phyloP scores from a whole-genome alignment of 1,284 basidiomycete genomes.

The Cryptococcus sp. region DNA sequence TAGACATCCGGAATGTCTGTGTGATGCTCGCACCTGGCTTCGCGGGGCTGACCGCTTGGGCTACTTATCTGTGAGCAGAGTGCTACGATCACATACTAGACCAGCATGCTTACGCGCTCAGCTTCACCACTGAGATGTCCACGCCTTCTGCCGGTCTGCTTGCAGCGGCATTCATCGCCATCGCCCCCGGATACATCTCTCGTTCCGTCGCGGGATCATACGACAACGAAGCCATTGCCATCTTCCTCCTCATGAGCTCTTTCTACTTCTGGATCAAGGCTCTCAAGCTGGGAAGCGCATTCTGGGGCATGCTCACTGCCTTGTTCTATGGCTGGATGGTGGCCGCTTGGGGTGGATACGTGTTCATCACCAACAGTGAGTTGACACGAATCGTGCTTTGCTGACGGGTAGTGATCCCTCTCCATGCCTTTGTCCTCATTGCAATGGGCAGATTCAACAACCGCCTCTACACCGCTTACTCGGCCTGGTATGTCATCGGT shows the following conservation, averaged over 20 bases:
- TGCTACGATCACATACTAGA: not conserved
- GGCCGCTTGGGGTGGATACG: conserved; percentile 99
- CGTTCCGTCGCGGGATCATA: conserved; percentile 98
- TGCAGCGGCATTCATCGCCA: conserved; percentile 98
- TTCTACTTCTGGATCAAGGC: conserved; percentile 99
- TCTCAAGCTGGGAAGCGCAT: conserved; percentile 87
- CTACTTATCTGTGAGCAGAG: conserved; percentile 81
- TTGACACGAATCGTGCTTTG: not conserved
- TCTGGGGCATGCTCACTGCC: conserved; percentile 86
- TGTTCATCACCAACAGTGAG: conserved; percentile 94
- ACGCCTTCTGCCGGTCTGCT: conserved; percentile 90
- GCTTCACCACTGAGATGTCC: conserved; percentile 93
- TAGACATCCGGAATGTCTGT: conserved; percentile 97
- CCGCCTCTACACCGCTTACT: conserved; percentile 93
- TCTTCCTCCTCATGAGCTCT: conserved; percentile 99
- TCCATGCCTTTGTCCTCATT: conserved; percentile 89
- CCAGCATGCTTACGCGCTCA: conserved; percentile 40
- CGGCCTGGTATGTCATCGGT: conserved; percentile 96
- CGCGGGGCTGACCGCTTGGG: conserved; percentile 92
- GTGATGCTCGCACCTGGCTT: conserved; percentile 96
- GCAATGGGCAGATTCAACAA: conserved; percentile 96
- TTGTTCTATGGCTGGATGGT: conserved; percentile 99
- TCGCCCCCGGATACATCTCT: conserved; percentile 94
- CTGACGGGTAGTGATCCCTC: conserved; percentile 70
- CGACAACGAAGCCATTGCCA: conserved; percentile 99